Percentiles rank a stretch among this genome's conserved stretches.
Conservation (phyloP, 2,329 filamentous ascomycete species). For the Colletotrichum cuscutae region DNA sequence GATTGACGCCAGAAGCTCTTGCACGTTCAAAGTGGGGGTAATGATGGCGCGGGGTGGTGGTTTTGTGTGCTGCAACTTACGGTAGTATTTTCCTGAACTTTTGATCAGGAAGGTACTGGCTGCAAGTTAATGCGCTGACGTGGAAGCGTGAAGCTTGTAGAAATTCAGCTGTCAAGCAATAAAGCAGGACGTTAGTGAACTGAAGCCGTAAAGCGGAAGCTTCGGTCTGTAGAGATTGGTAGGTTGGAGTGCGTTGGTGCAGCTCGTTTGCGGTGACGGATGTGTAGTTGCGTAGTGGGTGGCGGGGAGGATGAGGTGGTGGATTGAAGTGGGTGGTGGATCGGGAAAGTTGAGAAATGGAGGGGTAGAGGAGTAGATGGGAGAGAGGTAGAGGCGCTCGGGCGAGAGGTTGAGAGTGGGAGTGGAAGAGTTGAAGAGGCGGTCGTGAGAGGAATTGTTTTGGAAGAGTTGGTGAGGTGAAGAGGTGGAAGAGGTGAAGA, state of each 20-base stretch:
- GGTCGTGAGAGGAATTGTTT: slow-evolving; percentile 37
- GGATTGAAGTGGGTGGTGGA: slow-evolving; percentile 29
- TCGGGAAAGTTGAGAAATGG: slow-evolving; percentile 17
- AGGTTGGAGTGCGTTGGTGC: slow-evolving; percentile 8
- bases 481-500: slow-evolving; percentile 36
- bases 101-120: slow-evolving; percentile 17
- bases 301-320: slow-evolving; percentile 11
- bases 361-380: slow-evolving; percentile 36
- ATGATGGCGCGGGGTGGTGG: neutral
- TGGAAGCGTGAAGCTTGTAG: neutral
- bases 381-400: slow-evolving; percentile 36
- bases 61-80: slow-evolving; percentile 23
- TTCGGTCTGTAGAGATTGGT: neutral
- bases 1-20: neutral
- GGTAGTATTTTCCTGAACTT: slow-evolving; percentile 13
- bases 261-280: neutral
- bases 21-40: neutral
- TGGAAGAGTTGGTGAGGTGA: slow-evolving; percentile 40
- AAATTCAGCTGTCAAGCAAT: neutral
- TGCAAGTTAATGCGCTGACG: neutral
- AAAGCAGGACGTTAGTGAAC: neutral
- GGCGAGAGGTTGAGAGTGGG: slow-evolving; percentile 35
- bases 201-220: neutral
- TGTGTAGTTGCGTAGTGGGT: slow-evolving; percentile 6
- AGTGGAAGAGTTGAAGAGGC: slow-evolving; percentile 39